A percentile compares a stretch with the other conserved stretches of the same genome.
phyloP scores from a whole-genome alignment of 257 asterid species.

The Capsicum chinense region DNA sequence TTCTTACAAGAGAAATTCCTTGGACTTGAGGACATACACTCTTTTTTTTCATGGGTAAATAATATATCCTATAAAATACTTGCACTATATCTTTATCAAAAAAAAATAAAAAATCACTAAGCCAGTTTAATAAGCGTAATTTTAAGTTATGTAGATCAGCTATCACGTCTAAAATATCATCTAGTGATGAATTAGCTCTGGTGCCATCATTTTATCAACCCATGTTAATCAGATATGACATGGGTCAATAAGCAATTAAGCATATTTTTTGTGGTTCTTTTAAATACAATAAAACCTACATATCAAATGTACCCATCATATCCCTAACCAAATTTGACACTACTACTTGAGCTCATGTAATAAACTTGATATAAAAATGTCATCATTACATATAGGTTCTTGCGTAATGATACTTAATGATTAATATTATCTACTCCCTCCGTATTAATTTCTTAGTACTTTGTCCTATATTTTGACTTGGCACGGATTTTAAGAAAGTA shows the following conservation, averaged over 20 bases:
- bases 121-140: neutral
- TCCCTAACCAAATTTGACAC: neutral
- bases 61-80: too few relatives aligned
- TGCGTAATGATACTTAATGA: neutral
- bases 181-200: neutral
- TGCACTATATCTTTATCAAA: too few relatives aligned
- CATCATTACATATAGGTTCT: neutral
- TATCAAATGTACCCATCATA: neutral
- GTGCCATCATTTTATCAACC: neutral
- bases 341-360: neutral
- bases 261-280: neutral
- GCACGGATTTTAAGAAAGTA: too few relatives aligned
- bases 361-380: neutral
- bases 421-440: neutral
- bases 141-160: neutral
- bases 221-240: neutral
- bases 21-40: neutral
- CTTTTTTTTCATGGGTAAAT: neutral
- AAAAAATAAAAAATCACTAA: too few relatives aligned
- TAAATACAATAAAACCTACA: neutral
- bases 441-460: too few relatives aligned
- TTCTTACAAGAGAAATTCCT: neutral
- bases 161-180: neutral
- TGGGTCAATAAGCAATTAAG: neutral
- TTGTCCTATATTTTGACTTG: too few relatives aligned